A percentile compares a stretch with the other conserved stretches of the same genome.
Conservation (phyloP, 495 filamentous ascomycete species). For the Hypoxylon trugodes region DNA sequence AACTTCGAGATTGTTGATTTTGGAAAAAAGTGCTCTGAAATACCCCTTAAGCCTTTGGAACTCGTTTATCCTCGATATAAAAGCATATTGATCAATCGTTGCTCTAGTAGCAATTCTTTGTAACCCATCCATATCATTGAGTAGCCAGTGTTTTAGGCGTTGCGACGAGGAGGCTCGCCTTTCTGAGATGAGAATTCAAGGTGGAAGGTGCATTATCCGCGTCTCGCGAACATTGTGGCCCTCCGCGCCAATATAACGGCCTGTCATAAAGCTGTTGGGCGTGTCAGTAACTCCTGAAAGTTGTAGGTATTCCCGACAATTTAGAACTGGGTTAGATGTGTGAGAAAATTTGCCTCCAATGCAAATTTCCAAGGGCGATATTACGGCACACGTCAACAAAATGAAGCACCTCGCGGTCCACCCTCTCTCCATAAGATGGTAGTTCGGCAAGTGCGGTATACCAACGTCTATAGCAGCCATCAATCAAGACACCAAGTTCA, state of each 20-base stretch:
- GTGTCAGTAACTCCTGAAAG: too few relatives aligned
- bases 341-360: slow-evolving; percentile 7
- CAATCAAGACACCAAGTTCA: slow-evolving; percentile 11
- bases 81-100: too few relatives aligned
- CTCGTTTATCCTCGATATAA: too few relatives aligned
- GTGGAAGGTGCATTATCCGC: slow-evolving; percentile 5
- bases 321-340: neutral
- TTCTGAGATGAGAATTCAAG: too few relatives aligned
- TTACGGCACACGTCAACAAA: slow-evolving; percentile 4
- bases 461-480: slow-evolving; percentile 15
- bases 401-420: slow-evolving; percentile 9
- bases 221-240: slow-evolving; percentile 12
- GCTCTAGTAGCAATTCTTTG: too few relatives aligned
- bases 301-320: neutral
- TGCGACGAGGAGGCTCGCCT: too few relatives aligned
- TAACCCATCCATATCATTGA: too few relatives aligned
- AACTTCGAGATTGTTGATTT: too few relatives aligned
- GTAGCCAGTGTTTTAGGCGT: neutral
- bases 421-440: slow-evolving; percentile 7
- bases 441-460: slow-evolving; percentile 17
- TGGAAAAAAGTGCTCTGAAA: too few relatives aligned
- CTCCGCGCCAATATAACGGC: slow-evolving; percentile 15
- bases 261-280: slow-evolving; percentile 22
- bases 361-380: slow-evolving; percentile 3
- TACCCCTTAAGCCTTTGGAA: too few relatives aligned